A percentile compares a stretch with the other conserved stretches of the same genome.
phyloP scores from a whole-genome alignment of 768 basidiomycete genomes.

The Phylloporus arenicola region DNA sequence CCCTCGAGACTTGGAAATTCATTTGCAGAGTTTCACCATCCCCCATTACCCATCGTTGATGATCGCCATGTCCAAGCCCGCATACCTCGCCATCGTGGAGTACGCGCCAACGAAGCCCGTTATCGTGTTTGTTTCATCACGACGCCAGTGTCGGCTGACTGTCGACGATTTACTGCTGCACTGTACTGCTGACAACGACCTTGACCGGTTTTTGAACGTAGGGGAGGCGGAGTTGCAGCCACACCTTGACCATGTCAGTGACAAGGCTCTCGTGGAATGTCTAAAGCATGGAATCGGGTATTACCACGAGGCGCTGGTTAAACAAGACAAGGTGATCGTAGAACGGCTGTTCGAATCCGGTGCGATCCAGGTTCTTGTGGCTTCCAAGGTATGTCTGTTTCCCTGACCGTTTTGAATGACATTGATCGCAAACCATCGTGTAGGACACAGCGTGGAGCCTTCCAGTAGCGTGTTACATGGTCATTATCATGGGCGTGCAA shows the following conservation, averaged over 20 bases:
- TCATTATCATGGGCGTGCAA: constrained; percentile 99
- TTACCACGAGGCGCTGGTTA: constrained; percentile 89
- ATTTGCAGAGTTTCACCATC: constrained; percentile 90
- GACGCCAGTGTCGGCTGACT: constrained; percentile 90
- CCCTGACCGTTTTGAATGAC: not conserved
- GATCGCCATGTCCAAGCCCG: constrained; percentile 99
- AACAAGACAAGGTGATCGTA: constrained; percentile 91
- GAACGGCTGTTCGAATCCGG: constrained; percentile 90
- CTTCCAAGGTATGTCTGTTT: constrained; percentile 66
- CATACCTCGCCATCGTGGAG: constrained; percentile 88
- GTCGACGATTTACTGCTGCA: constrained; percentile 89
- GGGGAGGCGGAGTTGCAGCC: constrained; percentile 77
- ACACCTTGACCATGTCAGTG: constrained; percentile 80
- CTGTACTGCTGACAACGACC: constrained; percentile 80
- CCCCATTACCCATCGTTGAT: constrained; percentile 99
- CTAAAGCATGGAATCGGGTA: constrained; percentile 89
- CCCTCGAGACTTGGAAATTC: constrained; percentile 96
- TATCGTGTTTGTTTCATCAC: constrained; percentile 87
- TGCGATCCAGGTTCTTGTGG: constrained; percentile 90
- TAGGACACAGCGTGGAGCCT: constrained; percentile 96
- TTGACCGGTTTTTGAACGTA: constrained; percentile 85
- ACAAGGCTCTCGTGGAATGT: constrained; percentile 69
- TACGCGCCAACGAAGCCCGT: constrained; percentile 82
- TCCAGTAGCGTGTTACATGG: constrained; percentile 93
- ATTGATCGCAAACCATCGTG: not conserved